Conservation (phyloP, 2,329 filamentous ascomycete genomes). For the Cryphonectria naterciae region DNA sequence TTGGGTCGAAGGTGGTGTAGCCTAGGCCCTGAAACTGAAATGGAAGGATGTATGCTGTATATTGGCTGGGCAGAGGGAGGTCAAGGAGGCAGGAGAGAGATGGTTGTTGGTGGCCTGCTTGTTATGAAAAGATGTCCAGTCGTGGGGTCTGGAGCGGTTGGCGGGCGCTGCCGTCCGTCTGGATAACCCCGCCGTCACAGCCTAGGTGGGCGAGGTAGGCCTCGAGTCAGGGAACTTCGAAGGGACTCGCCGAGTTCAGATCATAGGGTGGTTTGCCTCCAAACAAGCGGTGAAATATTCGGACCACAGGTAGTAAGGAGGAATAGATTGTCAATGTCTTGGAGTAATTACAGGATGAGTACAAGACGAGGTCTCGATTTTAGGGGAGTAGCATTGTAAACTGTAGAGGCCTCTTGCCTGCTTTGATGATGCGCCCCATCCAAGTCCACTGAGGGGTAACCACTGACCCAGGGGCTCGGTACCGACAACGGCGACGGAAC, state of each 20-base stretch:
- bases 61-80: not conserved
- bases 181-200: not conserved
- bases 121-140: not conserved
- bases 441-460: not conserved
- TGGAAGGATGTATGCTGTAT: not conserved
- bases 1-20: no score
- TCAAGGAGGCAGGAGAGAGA: not conserved
- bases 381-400: not conserved
- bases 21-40: no score
- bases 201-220: not conserved
- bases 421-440: no score
- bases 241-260: not conserved
- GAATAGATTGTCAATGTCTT: not conserved
- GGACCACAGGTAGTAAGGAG: no score
- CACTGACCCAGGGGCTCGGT: not conserved
- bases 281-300: not conserved
- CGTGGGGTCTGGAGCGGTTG: not conserved
- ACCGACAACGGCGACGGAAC: not conserved
- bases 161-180: slow-evolving; percentile 6
- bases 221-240: not conserved
- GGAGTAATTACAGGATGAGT: not conserved
- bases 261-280: not conserved
- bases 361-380: not conserved
- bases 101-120: not conserved
- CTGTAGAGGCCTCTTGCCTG: no score